phyloP scores from a whole-genome alignment of 2,329 filamentous ascomycete genomes.

The Cadophora sp. region DNA sequence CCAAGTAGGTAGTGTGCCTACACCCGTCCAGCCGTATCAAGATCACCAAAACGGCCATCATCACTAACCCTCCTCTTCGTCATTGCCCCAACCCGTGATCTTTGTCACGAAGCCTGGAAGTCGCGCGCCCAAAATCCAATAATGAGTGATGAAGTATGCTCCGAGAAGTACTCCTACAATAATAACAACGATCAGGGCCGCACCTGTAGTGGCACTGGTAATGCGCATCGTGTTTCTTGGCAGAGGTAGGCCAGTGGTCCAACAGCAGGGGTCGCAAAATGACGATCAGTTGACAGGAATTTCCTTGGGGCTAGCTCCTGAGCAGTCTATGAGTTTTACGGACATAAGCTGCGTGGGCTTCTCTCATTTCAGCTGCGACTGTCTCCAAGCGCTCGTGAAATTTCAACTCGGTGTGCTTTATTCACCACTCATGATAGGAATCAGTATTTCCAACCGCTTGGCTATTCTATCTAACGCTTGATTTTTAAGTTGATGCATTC shows the following conservation, averaged over 20 bases:
- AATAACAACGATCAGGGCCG: constrained; percentile 15
- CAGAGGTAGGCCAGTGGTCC: constrained; percentile 1
- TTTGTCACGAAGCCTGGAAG: constrained; percentile 13
- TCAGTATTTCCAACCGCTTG: background rate
- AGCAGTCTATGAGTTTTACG: background rate
- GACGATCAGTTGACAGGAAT: background rate
- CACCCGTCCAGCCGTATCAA: background rate
- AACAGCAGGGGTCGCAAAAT: background rate
- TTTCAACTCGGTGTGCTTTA: background rate
- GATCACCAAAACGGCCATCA: background rate
- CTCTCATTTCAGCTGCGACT: no score
- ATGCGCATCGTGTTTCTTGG: constrained; percentile 12
- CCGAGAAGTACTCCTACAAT: constrained; percentile 4
- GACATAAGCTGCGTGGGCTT: background rate
- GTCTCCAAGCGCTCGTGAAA: background rate
- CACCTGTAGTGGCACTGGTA: constrained; percentile 5
- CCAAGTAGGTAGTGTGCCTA: background rate
- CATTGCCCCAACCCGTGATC: constrained; percentile 1
- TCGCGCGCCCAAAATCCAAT: constrained; percentile 12
- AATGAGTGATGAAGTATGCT: constrained; percentile 16
- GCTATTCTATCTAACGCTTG: background rate
- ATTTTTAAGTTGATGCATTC: constrained; percentile 1
- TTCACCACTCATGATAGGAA: constrained; percentile 2
- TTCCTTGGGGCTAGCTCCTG: background rate
- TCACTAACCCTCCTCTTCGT: constrained; percentile 10